Evolutionary conservation across 148 eudicot species (phyloP).

Genomic region (Mesembryanthemum crystallinum): DNA sequence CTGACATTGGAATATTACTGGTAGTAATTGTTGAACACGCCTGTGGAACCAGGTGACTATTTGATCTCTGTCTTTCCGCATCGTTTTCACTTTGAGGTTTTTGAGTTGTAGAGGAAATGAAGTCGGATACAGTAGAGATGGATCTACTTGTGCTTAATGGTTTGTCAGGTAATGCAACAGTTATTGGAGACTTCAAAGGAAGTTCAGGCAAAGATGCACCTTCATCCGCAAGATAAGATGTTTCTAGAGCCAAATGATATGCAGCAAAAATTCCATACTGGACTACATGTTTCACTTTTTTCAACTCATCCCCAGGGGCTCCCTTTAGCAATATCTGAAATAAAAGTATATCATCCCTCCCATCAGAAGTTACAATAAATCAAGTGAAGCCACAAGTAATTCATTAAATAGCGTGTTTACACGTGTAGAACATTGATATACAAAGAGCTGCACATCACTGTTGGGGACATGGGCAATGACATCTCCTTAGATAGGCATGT

Average conservation of each 20-base stretch:
- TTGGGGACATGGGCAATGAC: slow-evolving; percentile 1
- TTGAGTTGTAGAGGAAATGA: slow-evolving; percentile 46
- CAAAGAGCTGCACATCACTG: background rate
- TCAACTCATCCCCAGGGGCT: slow-evolving; percentile 82
- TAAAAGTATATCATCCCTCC: slow-evolving; percentile 11
- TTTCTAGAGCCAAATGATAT: slow-evolving; percentile 95
- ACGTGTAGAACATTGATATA: background rate
- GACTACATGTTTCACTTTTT: slow-evolving; percentile 94
- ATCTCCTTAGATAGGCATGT: background rate
- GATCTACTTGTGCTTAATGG: slow-evolving; percentile 58
- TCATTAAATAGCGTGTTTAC: background rate
- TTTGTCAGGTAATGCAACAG: slow-evolving; percentile 78
- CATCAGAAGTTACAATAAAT: slow-evolving; percentile 5
- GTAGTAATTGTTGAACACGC: slow-evolving; percentile 23
- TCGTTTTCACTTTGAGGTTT: slow-evolving; percentile 36
- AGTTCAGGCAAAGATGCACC: slow-evolving; percentile 88
- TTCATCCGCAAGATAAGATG: slow-evolving; percentile 98
- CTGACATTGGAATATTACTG: slow-evolving; percentile 22
- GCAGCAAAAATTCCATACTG: slow-evolving; percentile 97
- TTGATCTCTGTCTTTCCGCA: slow-evolving; percentile 37
- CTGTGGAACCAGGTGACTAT: slow-evolving; percentile 33
- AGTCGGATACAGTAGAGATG: slow-evolving; percentile 64
- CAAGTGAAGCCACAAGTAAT: background rate
- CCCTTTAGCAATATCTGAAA: slow-evolving; percentile 94
- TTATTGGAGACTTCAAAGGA: slow-evolving; percentile 67